Percentiles rank a stretch among this genome's conserved stretches.
Conservation (phyloP, 1,139 yeast species). For the Kurtzmaniella quercitrusa region DNA sequence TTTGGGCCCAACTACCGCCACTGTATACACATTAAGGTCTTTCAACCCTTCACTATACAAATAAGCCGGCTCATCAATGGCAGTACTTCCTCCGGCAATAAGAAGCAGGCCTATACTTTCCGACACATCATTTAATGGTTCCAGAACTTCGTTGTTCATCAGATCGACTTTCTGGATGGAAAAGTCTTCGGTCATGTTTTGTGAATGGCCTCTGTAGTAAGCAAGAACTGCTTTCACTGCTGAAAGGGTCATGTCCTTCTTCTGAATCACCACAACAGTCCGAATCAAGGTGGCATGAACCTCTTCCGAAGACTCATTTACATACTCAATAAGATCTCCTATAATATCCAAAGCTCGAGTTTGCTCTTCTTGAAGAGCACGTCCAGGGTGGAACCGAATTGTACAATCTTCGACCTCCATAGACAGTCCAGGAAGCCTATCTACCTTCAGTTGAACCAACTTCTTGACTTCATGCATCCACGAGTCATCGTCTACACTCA, state of each 20-base stretch:
- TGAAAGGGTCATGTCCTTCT: slow-evolving; percentile 45
- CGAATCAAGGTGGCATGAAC: slow-evolving; percentile 77
- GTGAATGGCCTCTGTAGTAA: slow-evolving; percentile 17
- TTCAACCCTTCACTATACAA: slow-evolving; percentile 51
- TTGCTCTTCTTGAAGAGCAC: slow-evolving; percentile 53
- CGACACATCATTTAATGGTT: neutral
- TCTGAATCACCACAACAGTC: slow-evolving; percentile 66
- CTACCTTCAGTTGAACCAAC: slow-evolving; percentile 63
- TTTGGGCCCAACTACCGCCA: slow-evolving; percentile 47
- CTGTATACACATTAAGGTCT: slow-evolving; percentile 45
- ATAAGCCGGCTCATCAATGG: slow-evolving; percentile 67
- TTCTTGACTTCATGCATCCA: slow-evolving; percentile 66
- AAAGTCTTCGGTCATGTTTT: slow-evolving; percentile 17
- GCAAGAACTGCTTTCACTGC: slow-evolving; percentile 48
- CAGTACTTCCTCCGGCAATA: slow-evolving; percentile 66
- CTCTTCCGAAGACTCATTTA: slow-evolving; percentile 66
- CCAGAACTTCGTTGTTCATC: slow-evolving; percentile 1
- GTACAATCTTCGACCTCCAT: slow-evolving; percentile 73
- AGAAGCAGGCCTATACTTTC: slow-evolving; percentile 36
- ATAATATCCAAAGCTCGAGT: slow-evolving; percentile 64
- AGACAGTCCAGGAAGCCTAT: slow-evolving; percentile 75
- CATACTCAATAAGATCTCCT: slow-evolving; percentile 84
- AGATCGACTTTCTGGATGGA: slow-evolving; percentile 15
- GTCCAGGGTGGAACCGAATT: slow-evolving; percentile 68
- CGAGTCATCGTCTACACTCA: slow-evolving; percentile 41